These are phyloP conservation scores for Skeletonema tropicum DNA, from an alignment of 108 stramenopile genomes.

Conservation along the genomic window DNA sequence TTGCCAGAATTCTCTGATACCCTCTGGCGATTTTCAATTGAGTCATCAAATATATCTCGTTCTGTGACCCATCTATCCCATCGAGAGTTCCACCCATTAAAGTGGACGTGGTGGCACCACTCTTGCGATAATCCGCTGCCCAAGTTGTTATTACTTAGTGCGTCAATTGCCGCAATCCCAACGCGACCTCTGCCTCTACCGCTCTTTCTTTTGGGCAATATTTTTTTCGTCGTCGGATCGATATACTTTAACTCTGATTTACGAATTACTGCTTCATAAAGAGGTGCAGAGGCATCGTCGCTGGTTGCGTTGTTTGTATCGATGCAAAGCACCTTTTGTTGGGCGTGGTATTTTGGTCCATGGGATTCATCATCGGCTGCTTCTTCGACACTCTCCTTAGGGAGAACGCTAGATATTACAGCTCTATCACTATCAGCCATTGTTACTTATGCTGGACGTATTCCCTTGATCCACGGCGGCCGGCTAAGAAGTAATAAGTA, in stretches of 20 bases:
- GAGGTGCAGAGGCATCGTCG: conserved; percentile 14
- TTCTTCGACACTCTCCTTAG: not conserved
- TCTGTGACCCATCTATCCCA: conserved; percentile 53
- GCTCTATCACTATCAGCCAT: not conserved
- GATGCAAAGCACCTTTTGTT: conserved; percentile 36
- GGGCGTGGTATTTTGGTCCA: conserved; percentile 40
- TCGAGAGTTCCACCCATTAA: conserved; percentile 58
- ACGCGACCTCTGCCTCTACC: conserved; percentile 20
- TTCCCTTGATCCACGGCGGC: too few relatives aligned
- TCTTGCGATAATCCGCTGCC: conserved; percentile 10
- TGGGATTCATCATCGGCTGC: not conserved
- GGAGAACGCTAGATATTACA: not conserved
- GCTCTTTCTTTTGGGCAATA: conserved; percentile 36
- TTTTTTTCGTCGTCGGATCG: conserved; percentile 22
- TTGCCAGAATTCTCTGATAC: conserved; percentile 19
- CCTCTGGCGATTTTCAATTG: conserved; percentile 27
- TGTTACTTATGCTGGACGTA: too few relatives aligned
- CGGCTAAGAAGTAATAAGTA: too few relatives aligned
- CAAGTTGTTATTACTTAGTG: not conserved
- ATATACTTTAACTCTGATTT: conserved; percentile 35
- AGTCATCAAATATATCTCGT: conserved; percentile 41
- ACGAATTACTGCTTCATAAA: conserved; percentile 37
- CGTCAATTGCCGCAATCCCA: not conserved
- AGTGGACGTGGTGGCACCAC: conserved; percentile 57
- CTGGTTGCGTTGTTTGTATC: conserved; percentile 13